Base-by-base conservation (phyloP, 208 protist species). In the Leishmania arabica region DNA sequence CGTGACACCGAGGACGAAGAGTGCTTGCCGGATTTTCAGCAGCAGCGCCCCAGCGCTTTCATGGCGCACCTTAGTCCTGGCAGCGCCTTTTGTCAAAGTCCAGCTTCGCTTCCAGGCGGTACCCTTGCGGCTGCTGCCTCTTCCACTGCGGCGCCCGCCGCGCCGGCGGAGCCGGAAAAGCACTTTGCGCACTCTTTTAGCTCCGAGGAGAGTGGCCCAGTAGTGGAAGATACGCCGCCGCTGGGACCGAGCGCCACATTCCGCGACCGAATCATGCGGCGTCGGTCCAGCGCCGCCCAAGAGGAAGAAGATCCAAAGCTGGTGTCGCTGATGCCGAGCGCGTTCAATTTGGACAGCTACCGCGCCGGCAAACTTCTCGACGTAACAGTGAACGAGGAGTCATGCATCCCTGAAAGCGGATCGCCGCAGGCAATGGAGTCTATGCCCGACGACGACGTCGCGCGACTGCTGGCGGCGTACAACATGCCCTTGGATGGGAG, bases 221-320 rank as follows among this genome's bases (percentile, higher is more conserved):
- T 86, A 5, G 76, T 86, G 24, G 82, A 80, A 40, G 82, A 86
- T 70, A 86, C 82, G 3, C 82, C 82, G 11, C 82, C 82, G 53
- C 74, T 86, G 54, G 82, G 31, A 6, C 82, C 78, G 27, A 58
- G 66, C 11, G 11, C 56, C 65, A 56, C 65, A 42, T 80, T 82
- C 54, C 72, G 71, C 45, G 74, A 86, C 62, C 78, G 78, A 68
- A 77, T 86, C 56, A 80, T 62, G 9, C 78, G 71, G 7, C 77
- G 78, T 27, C 60, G 74, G 24, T 75, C 54, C 56, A 86, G 64
- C 47, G 24, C 42, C 7, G 72, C 7, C n/a, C 45, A 54, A 5
- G 77, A 79, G 5, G 78, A 79, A 9, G 73, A 58, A 40, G 73
- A 76, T 3, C 47, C 56, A 7, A 58, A 64, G 56, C 37, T 81